A percentile compares a stretch with the other conserved stretches of the same genome.
Evolutionary conservation across 257 asterid genomes (phyloP).

Genomic region (Echites panduratus): DNA sequence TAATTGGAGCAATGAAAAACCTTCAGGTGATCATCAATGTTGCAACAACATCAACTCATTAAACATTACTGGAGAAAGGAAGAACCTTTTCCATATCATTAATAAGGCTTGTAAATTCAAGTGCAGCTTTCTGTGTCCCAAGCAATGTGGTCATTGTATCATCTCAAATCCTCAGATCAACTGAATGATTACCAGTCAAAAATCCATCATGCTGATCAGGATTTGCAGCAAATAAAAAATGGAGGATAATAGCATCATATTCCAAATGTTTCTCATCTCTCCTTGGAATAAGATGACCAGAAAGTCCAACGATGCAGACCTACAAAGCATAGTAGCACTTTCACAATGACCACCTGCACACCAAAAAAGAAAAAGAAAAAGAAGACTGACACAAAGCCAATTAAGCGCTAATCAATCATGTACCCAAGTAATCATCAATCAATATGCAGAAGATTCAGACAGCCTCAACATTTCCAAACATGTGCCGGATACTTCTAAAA

Average conservation of each 20-base stretch:
- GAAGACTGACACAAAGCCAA: too few relatives aligned
- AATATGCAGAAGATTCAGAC: neutral
- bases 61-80: neutral
- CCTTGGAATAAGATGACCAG: neutral
- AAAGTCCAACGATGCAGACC: neutral
- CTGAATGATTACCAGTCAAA: neutral
- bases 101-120: neutral
- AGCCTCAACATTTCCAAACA: neutral
- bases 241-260: neutral
- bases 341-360: neutral
- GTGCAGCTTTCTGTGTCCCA: neutral
- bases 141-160: neutral
- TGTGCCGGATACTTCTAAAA: neutral
- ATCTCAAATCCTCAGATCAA: neutral
- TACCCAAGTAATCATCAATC: neutral
- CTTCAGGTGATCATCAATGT: neutral
- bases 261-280: neutral
- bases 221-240: neutral
- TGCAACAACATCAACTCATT: neutral
- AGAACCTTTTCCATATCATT: neutral
- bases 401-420: neutral
- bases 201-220: neutral
- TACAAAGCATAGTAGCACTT: neutral
- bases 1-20: too few relatives aligned
- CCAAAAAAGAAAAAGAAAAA: too few relatives aligned